Percentiles rank a stretch among this genome's conserved stretches.
phyloP scores from a whole-genome alignment of 2,329 filamentous ascomycete genomes.

The Trichophyton schoenleinii region DNA sequence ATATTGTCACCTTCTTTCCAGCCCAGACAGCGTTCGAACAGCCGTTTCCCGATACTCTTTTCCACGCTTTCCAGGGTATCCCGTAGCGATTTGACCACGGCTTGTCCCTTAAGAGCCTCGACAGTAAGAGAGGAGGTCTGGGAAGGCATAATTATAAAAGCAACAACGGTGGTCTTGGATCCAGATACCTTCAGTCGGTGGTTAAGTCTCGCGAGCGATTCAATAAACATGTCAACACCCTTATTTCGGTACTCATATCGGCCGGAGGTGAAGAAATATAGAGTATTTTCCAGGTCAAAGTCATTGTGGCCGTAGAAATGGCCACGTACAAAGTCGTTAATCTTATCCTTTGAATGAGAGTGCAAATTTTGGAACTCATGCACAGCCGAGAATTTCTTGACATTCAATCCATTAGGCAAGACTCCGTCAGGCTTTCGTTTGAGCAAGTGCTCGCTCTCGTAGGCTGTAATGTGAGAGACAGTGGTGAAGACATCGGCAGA shows the following conservation, averaged over 20 bases:
- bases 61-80: conserved; percentile 92
- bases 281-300: conserved; percentile 88
- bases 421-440: conserved; percentile 97
- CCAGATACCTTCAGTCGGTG: conserved; percentile 74
- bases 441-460: conserved; percentile 91
- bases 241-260: conserved; percentile 98
- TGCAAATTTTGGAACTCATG: conserved; percentile 99
- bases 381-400: conserved; percentile 95
- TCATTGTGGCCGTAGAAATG: conserved; percentile 99
- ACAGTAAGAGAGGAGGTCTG: conserved; percentile 92
- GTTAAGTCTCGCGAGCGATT: conserved; percentile 86
- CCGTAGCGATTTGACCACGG: conserved; percentile 88
- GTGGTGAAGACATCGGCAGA: conserved; percentile 95
- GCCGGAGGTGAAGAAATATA: conserved; percentile 95
- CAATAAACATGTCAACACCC: conserved; percentile 98
- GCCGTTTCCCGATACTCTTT: conserved; percentile 76
- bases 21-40: conserved; percentile 85
- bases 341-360: conserved; percentile 92
- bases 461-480: conserved; percentile 95
- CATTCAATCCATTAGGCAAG: conserved; percentile 89
- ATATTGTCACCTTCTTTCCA: conserved; percentile 92
- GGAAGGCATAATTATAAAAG: conserved; percentile 97
- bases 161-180: conserved; percentile 87
- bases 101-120: conserved; percentile 90
- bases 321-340: conserved; percentile 92